These are phyloP conservation scores for Lasiosphaeriaceae sp. DNA, from an alignment of 495 filamentous ascomycete genomes.

Conservation along the genomic window DNA sequence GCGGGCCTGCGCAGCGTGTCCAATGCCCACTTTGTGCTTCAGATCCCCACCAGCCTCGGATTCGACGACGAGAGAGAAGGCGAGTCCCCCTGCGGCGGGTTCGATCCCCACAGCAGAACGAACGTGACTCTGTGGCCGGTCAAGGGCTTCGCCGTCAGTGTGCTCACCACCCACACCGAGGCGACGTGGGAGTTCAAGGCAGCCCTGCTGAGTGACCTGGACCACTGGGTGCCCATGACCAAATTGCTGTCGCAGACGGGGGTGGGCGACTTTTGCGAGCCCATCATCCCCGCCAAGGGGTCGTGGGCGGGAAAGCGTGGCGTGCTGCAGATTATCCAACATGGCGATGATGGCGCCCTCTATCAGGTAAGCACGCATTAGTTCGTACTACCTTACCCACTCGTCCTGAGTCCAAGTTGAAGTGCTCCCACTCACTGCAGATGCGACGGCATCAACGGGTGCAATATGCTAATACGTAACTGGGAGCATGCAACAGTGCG, in stretches of 20 bases:
- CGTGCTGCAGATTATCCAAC: not conserved
- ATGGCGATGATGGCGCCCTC: not conserved
- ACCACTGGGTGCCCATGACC: not conserved
- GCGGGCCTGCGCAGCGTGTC: not conserved
- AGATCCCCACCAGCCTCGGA: not conserved
- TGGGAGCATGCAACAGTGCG: not conserved
- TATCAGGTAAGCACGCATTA: constrained; percentile 2
- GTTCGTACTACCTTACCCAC: too few relatives aligned
- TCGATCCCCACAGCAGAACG: not conserved
- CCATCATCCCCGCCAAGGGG: not conserved
- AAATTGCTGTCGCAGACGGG: not conserved
- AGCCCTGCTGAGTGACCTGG: not conserved
- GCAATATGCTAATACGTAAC: too few relatives aligned
- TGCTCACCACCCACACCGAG: not conserved
- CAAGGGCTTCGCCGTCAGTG: not conserved
- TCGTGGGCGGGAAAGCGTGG: not conserved
- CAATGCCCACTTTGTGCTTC: not conserved
- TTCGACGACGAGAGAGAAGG: not conserved
- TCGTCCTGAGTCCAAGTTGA: too few relatives aligned
- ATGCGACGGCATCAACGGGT: too few relatives aligned
- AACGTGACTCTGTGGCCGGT: not conserved
- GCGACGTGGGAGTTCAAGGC: not conserved
- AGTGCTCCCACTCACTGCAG: too few relatives aligned
- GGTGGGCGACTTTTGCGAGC: not conserved
- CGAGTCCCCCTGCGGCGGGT: not conserved